A percentile compares a stretch with the other conserved stretches of the same genome.
Conservation (phyloP, 2,329 filamentous ascomycete genomes). For the Truncatella angustata region DNA sequence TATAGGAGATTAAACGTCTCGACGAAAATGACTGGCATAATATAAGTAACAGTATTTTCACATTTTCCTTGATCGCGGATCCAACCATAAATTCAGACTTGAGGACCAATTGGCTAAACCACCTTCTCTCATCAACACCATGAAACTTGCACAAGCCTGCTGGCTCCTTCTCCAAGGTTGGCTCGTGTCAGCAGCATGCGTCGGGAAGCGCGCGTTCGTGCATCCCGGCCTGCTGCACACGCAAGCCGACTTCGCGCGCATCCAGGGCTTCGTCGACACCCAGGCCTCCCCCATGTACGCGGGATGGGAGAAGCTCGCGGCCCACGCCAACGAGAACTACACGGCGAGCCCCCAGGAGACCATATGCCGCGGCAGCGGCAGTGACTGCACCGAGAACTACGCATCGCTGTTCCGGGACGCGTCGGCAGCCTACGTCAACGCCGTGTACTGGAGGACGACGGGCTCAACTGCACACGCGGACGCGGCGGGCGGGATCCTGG, state of each 20-base stretch:
- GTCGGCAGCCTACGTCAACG: conserved; percentile 35
- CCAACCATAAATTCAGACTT: too few species aligned
- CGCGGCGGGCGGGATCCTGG: conserved; percentile 33
- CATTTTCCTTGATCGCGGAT: too few species aligned
- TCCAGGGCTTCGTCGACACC: conserved; percentile 8
- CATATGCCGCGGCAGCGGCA: conserved; percentile 33
- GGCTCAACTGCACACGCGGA: conserved; percentile 34
- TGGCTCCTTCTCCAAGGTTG: too few species aligned
- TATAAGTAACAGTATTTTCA: too few species aligned
- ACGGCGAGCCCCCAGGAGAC: conserved; percentile 23
- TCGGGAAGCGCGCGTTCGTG: not conserved
- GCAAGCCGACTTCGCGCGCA: conserved; percentile 10
- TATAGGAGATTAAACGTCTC: too few species aligned
- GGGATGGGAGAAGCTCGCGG: conserved; percentile 11
- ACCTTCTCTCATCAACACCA: too few species aligned
- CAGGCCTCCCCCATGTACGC: conserved; percentile 11
- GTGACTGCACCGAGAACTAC: conserved; percentile 31
- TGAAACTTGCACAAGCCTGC: too few species aligned
- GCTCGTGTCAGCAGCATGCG: too few species aligned
- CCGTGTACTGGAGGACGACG: conserved; percentile 39
- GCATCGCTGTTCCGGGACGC: conserved; percentile 29
- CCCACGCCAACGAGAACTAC: conserved; percentile 27
- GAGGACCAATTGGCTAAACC: too few species aligned
- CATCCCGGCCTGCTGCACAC: conserved; percentile 15
- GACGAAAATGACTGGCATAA: too few species aligned